Conservation (phyloP, 352 stramenopile genomes). For the Globisporangium emineosum region DNA sequence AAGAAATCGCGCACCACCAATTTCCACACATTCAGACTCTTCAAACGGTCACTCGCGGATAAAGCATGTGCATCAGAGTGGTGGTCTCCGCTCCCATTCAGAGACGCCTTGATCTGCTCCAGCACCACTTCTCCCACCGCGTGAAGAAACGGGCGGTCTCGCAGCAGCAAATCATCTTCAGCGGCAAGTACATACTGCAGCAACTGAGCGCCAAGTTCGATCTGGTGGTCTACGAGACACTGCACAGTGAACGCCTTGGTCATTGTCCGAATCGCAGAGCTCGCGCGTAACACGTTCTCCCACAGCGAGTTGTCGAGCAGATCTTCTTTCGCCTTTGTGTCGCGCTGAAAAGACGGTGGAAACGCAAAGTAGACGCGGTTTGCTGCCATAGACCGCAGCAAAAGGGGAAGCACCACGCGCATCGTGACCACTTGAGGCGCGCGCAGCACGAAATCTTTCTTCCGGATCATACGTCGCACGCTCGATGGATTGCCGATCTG, state of each 20-base stretch:
- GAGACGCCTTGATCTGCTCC: constrained; percentile 39
- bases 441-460: constrained; percentile 78
- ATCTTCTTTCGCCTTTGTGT: constrained; percentile 46
- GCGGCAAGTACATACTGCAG: constrained; percentile 55
- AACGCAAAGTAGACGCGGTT: constrained; percentile 51
- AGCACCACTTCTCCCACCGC: constrained; percentile 58
- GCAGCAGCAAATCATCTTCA: constrained; percentile 63
- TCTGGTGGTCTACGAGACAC: constrained; percentile 58
- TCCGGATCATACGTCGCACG: constrained; percentile 81
- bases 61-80: constrained; percentile 19
- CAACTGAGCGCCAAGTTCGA: constrained; percentile 46
- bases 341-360: constrained; percentile 27
- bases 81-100: constrained; percentile 37
- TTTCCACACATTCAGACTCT: constrained; percentile 50
- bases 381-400: constrained; percentile 57
- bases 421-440: constrained; percentile 78
- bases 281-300: constrained; percentile 69
- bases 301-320: constrained; percentile 46
- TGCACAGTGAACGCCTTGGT: constrained; percentile 67
- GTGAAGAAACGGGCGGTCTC: constrained; percentile 74
- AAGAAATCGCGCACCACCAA: constrained; percentile 65
- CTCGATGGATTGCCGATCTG: constrained; percentile 79
- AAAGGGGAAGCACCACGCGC: constrained; percentile 69
- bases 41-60: constrained; percentile 40
- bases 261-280: constrained; percentile 66